Conservation (phyloP, 306 rosid genomes). For the Acmispon strigosus region DNA sequence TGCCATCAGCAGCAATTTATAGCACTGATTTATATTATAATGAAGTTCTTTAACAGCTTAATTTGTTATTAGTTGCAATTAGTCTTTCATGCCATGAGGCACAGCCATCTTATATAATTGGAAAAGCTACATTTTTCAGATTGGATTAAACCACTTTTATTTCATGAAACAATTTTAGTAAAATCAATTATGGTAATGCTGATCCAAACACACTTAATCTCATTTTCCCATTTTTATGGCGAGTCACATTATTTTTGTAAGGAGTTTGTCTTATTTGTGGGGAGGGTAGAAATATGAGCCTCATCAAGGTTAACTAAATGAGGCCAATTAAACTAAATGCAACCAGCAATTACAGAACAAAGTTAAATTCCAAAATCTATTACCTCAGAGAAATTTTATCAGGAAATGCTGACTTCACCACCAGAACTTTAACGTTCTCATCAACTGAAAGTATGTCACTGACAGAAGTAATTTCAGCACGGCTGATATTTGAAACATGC, state of each 20-base stretch:
- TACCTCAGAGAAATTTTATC: constrained; percentile 89
- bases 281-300: neutral
- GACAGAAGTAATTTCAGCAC: constrained; percentile 57
- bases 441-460: constrained; percentile 63
- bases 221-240: neutral
- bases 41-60: neutral
- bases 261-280: neutral
- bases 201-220: no score
- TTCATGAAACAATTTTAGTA: no score
- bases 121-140: neutral
- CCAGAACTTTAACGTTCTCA: constrained; percentile 80
- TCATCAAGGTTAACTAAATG: neutral
- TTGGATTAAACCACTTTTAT: neutral
- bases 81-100: neutral
- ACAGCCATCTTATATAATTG: neutral
- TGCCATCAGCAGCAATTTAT: neutral
- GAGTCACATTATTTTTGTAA: neutral
- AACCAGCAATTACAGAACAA: neutral
- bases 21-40: neutral
- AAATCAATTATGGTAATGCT: no score
- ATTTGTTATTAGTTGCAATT: neutral
- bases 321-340: constrained; percentile 8
- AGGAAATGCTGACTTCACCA: constrained; percentile 77
- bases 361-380: constrained; percentile 9
- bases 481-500: constrained; percentile 81